Evolutionary conservation across 2,329 filamentous ascomycete genomes (phyloP), one percentile per base, ranked within the genome.

Genomic region (Metarhizium rileyi): DNA sequence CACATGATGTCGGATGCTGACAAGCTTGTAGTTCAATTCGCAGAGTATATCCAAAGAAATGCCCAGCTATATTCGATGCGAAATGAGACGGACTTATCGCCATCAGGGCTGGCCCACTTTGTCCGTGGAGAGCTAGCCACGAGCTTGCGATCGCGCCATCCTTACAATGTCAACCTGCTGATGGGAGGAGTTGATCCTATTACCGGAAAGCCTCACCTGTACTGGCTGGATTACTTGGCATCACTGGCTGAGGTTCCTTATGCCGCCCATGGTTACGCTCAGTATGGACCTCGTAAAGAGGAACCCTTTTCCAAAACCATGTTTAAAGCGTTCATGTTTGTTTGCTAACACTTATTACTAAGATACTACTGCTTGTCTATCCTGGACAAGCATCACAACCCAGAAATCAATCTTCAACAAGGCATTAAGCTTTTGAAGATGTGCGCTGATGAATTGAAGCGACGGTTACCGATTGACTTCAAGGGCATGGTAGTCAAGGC

Each of bases 31-130:
- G 90, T 97, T 55, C 91, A 98, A 84, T 98, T 98, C 69, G 88
- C 94, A 68, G 93, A 98, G 74, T 98, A 91, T 74, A 94, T 98
- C 69, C 90, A 97, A 80, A 90, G 91, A 67, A 98, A 98, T 70
- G 84, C 93, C 56, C 89, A 95, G 72, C 86, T 98, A 65, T 98
- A 98, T 75, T 90, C 87, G 59, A 98, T 97, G 90, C 89, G 94
- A 65, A 97, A 97, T 69, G 87, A 90, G 70, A 86, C 86, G 65
- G 89, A 96, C 63, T 82, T 98, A 53, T 89, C 88, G 42, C 91
- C 93, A 9, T 84, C 85, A 33, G 93, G 89, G 36, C 84, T 96
- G 50, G 88, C 90, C 54, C 84, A 88, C 74, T 98, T 96, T 67
- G 90, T 98, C 60, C 88, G 93, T 58, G 86, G 86, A 66, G 90